Evolutionary conservation across 2,329 filamentous ascomycete species (phyloP).

Genomic region (Clonostachys solani): DNA sequence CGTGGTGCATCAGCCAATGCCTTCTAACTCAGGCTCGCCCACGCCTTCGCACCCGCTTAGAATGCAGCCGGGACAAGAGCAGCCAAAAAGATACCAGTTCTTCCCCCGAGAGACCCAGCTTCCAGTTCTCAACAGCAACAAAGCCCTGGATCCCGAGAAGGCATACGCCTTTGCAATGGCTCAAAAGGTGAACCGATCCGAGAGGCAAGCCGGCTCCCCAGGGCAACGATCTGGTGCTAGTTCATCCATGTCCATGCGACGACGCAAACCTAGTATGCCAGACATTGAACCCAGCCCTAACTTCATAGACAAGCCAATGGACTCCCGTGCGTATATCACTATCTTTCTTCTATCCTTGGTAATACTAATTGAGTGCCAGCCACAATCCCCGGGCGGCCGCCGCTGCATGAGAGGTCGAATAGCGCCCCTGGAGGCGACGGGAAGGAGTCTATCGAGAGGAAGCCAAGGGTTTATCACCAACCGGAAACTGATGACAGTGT

Average conservation of each 20-base stretch:
- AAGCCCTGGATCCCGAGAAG: slow-evolving; percentile 45
- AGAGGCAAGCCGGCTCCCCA: too few relatives aligned
- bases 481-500: too few relatives aligned
- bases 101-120: slow-evolving; percentile 51
- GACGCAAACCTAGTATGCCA: slow-evolving; percentile 60
- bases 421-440: slow-evolving; percentile 53
- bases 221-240: too few relatives aligned
- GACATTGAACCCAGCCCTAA: slow-evolving; percentile 66
- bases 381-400: slow-evolving; percentile 62
- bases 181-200: neutral
- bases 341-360: neutral
- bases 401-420: slow-evolving; percentile 60
- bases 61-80: slow-evolving; percentile 46
- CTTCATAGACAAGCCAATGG: slow-evolving; percentile 57
- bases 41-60: slow-evolving; percentile 23
- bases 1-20: too few relatives aligned
- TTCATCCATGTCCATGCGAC: slow-evolving; percentile 26
- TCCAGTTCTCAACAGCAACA: slow-evolving; percentile 30
- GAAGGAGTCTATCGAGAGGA: slow-evolving; percentile 29
- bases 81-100: slow-evolving; percentile 53
- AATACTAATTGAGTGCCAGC: slow-evolving; percentile 32
- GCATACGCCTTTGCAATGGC: slow-evolving; percentile 20
- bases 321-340: slow-evolving; percentile 54
- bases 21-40: too few relatives aligned
- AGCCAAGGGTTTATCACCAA: neutral